Evolutionary conservation across 2,329 filamentous ascomycete species (phyloP), one percentile per base, ranked within the genome.

Genomic region (Xylaria sp.): DNA sequence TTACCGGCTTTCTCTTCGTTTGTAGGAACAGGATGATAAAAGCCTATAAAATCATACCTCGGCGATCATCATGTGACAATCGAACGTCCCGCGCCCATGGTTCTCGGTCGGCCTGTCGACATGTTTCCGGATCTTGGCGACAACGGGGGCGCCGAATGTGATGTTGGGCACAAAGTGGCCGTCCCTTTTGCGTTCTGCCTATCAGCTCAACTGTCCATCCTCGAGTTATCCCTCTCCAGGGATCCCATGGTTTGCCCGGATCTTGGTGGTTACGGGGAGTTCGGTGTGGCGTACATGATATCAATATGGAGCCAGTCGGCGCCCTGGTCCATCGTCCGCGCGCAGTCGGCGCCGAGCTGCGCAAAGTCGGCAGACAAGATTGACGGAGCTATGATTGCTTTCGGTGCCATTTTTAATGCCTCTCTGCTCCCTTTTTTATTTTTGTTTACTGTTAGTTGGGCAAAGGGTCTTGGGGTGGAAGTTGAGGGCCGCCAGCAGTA

Each of bases 41-140:
- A 38, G 14, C 25, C 43, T 17, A 64, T 79, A 70, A n/a, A 8
- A 49, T n/a, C 60, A 21, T 83, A 94, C 92, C 90, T 99, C 94
- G 73, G 92, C 89, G 75, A 99, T 96, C 95, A 99, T 99, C 95
- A 99, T 98, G 80, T 99, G 95, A 84, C 95, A 99, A 79, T 99
- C 95, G 77, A 99, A 99, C 14, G 94, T 98, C 65, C 95, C 95
- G 71, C 89, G 91, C 56, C 91, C 93, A 69, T 90, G 83, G 35
- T 84, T 84, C 54, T 84, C 81, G 42, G 83, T 83, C 2, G 93
- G 94, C 70, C 85, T 84, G 60, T 92, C 89, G 72, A 99, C 94
- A 73, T 97, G 91, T 47, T 86, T 83, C 66, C 95, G 89, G 72
- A 99, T 95, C 82, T 94, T 96, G 70, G 92, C 94, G 47, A 99